Conservation (phyloP, 1,284 basidiomycete genomes). For the Ustilago sp. region DNA sequence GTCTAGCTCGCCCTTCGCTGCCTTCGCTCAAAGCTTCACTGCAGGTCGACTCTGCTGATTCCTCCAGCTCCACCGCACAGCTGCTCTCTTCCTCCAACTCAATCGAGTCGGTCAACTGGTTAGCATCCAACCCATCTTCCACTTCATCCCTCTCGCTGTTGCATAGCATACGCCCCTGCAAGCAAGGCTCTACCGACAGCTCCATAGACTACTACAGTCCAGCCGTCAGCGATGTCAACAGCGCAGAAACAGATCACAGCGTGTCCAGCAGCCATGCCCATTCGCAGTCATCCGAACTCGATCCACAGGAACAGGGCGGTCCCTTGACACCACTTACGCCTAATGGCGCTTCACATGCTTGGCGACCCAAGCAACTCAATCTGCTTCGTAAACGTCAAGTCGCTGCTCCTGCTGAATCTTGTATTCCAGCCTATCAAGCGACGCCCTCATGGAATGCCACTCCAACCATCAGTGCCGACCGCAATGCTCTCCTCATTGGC, state of each 20-base stretch:
- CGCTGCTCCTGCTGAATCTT: constrained; percentile 14
- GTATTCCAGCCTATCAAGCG: constrained; percentile 23
- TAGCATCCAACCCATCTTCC: constrained; percentile 42
- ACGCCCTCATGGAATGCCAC: constrained; percentile 22
- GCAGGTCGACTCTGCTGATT: constrained; percentile 33
- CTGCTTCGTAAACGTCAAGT: constrained; percentile 38
- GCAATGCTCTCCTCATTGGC: constrained; percentile 36
- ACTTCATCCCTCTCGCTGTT: constrained; percentile 41
- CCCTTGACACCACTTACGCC: constrained; percentile 50
- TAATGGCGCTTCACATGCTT: constrained; percentile 23
- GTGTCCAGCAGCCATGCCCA: constrained; percentile 32
- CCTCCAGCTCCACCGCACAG: constrained; percentile 31
- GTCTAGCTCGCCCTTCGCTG: constrained; percentile 38
- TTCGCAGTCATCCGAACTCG: constrained; percentile 47
- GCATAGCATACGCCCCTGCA: constrained; percentile 27
- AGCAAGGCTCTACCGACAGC: constrained; percentile 38
- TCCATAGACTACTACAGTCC: constrained; percentile 47
- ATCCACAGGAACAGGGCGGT: constrained; percentile 17
- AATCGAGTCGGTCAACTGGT: constrained; percentile 38
- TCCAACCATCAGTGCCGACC: constrained; percentile 19
- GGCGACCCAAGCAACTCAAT: constrained; percentile 55
- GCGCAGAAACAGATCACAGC: constrained; percentile 50
- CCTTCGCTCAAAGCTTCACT: constrained; percentile 29
- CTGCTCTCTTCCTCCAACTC: constrained; percentile 30
- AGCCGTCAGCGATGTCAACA: constrained; percentile 46